A percentile compares a stretch with the other conserved stretches of the same genome.
Conservation (phyloP, 2,329 filamentous ascomycete species). For the Monilinia fructigena region DNA sequence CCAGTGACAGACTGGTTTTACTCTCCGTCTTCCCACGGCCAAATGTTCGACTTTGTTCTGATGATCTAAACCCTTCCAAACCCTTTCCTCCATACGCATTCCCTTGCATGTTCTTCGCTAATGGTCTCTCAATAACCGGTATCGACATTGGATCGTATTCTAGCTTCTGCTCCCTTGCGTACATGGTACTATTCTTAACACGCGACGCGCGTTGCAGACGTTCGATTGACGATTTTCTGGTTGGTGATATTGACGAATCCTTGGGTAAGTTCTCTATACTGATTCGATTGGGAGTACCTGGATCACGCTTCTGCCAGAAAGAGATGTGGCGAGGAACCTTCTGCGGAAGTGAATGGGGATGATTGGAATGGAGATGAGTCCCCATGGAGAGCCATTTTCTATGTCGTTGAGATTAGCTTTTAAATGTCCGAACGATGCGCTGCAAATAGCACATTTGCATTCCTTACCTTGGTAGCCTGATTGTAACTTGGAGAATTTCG, state of each 20-base stretch:
- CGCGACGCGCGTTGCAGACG: constrained; percentile 91
- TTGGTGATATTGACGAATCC: constrained; percentile 60
- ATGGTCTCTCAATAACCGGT: constrained; percentile 76
- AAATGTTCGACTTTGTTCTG: constrained; percentile 45
- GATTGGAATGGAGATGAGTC: constrained; percentile 84
- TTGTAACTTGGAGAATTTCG: constrained; percentile 93
- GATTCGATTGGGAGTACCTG: constrained; percentile 63
- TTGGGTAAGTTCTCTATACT: constrained; percentile 68
- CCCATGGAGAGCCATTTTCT: constrained; percentile 68
- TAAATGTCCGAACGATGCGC: constrained; percentile 33
- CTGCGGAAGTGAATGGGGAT: constrained; percentile 64
- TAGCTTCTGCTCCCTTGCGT: constrained; percentile 86
- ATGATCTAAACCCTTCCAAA: constrained; percentile 52
- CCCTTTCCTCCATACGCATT: constrained; percentile 65
- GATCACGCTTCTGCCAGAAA: constrained; percentile 87
- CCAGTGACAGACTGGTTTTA: constrained; percentile 57
- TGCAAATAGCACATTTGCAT: constrained; percentile 27
- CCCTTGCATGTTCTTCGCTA: constrained; percentile 70
- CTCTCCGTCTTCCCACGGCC: constrained; percentile 56
- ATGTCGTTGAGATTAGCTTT: constrained; percentile 35
- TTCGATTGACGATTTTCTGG: constrained; percentile 87
- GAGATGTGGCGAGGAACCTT: constrained; percentile 71
- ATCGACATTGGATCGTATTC: constrained; percentile 84
- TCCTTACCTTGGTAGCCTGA: constrained; percentile 66
- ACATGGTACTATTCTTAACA: constrained; percentile 97